These are phyloP conservation scores for Russula earlei DNA, from an alignment of 768 basidiomycete species.

Conservation along the genomic window DNA sequence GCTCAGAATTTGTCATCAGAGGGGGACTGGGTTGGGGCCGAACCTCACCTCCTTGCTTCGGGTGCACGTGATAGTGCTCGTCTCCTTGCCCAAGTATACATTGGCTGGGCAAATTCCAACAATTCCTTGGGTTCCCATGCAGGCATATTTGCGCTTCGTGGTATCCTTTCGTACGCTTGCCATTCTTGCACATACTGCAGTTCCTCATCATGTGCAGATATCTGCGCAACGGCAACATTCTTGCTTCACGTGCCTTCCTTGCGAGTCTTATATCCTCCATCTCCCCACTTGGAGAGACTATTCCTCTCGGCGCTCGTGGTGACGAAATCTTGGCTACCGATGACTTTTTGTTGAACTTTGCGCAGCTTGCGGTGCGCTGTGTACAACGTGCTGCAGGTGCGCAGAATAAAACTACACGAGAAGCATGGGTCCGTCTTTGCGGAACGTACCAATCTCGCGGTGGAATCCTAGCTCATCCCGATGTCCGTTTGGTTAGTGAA, in stretches of 20 bases:
- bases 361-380: conserved; percentile 81
- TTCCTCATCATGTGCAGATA: conserved; percentile 38
- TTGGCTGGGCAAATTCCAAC: conserved; percentile 59
- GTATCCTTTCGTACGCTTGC: conserved; percentile 66
- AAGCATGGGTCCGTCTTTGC: conserved; percentile 78
- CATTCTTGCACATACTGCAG: neutral
- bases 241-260: conserved; percentile 91
- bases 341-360: conserved; percentile 75
- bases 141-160: conserved; percentile 77
- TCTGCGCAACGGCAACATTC: conserved; percentile 77
- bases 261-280: conserved; percentile 63
- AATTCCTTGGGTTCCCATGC: conserved; percentile 26
- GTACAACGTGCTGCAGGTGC: conserved; percentile 82
- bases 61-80: conserved; percentile 86
- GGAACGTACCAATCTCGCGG: conserved; percentile 75
- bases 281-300: conserved; percentile 36
- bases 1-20: conserved; percentile 37
- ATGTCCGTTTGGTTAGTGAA: conserved; percentile 36
- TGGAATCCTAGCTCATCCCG: conserved; percentile 47
- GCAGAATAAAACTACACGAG: conserved; percentile 63
- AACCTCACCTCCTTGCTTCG: conserved; percentile 73
- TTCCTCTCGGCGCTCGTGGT: conserved; percentile 33
- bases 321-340: conserved; percentile 63
- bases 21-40: conserved; percentile 62
- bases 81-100: conserved; percentile 76